Conservation (phyloP, 306 rosid species). For the Pueraria montana region DNA sequence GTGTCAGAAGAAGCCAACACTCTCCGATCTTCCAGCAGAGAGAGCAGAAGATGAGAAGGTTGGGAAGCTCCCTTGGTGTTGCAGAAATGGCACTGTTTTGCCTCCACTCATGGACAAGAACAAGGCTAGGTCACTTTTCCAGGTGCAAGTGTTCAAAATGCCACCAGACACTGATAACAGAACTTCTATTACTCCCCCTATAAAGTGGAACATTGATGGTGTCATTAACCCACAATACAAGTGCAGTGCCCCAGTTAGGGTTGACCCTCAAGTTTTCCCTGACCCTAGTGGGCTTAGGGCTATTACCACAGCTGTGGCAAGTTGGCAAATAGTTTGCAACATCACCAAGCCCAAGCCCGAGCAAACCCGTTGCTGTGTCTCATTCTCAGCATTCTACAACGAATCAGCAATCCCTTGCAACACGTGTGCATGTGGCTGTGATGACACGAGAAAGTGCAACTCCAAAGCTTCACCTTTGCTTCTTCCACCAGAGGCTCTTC, state of each 20-base stretch:
- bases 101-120: constrained; percentile 67
- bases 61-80: constrained; percentile 80
- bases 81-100: constrained; percentile 77
- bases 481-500: constrained; percentile 74
- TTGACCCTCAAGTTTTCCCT: constrained; percentile 70
- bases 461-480: constrained; percentile 54
- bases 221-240: constrained; percentile 71
- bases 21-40: constrained; percentile 77
- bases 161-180: constrained; percentile 72
- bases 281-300: constrained; percentile 77
- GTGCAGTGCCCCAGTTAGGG: constrained; percentile 72
- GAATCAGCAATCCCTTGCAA: constrained; percentile 82
- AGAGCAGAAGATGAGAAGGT: constrained; percentile 63
- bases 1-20: constrained; percentile 70
- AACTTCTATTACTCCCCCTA: constrained; percentile 80
- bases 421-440: constrained; percentile 91
- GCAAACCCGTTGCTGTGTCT: constrained; percentile 73
- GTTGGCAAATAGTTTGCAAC: constrained; percentile 87
- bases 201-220: constrained; percentile 73
- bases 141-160: constrained; percentile 72
- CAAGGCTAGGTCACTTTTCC: constrained; percentile 72
- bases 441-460: constrained; percentile 53
- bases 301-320: constrained; percentile 60
- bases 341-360: constrained; percentile 69
- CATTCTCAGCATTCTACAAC: constrained; percentile 78